These are phyloP conservation scores for Clarireedia paspali DNA, from an alignment of 2,329 filamentous ascomycete genomes.

Conservation along the genomic window DNA sequence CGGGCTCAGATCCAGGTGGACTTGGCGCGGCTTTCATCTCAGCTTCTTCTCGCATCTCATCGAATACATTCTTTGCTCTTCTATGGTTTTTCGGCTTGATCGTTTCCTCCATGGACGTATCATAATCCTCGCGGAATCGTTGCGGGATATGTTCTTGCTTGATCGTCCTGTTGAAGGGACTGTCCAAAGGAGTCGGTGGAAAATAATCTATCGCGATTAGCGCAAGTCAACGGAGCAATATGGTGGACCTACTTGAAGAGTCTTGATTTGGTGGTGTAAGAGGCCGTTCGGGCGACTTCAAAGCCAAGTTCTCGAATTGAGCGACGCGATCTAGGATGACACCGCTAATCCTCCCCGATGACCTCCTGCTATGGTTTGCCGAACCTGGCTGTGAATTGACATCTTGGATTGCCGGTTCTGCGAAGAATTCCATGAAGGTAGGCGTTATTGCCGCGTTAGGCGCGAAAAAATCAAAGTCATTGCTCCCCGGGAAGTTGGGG, in stretches of 20 bases:
- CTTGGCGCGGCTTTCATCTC: conserved; percentile 47
- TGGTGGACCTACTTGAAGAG: conserved; percentile 43
- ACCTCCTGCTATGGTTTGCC: conserved; percentile 23
- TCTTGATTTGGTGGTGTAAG: conserved; percentile 56
- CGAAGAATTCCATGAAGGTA: conserved; percentile 27
- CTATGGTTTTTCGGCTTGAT: conserved; percentile 47
- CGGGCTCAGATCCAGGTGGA: conserved; percentile 44
- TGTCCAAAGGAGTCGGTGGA: conserved; percentile 61
- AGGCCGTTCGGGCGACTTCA: conserved; percentile 41
- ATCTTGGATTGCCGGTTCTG: conserved; percentile 19
- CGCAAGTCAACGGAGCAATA: not conserved
- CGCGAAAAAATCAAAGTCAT: conserved; percentile 27
- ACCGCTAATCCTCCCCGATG: conserved; percentile 46
- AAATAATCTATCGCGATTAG: conserved; percentile 45
- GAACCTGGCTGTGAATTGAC: conserved; percentile 17
- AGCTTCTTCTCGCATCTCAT: conserved; percentile 49
- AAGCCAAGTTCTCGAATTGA: conserved; percentile 49
- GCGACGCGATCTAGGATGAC: conserved; percentile 52
- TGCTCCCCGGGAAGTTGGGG: conserved; percentile 28
- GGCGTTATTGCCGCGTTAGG: conserved; percentile 22
- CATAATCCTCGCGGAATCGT: conserved; percentile 53
- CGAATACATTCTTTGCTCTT: conserved; percentile 45
- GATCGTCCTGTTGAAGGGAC: conserved; percentile 42
- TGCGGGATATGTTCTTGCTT: conserved; percentile 30
- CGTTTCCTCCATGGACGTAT: conserved; percentile 60